These are phyloP conservation scores for Linum lewisii DNA, from an alignment of 345 rosid genomes.

Conservation along the genomic window DNA sequence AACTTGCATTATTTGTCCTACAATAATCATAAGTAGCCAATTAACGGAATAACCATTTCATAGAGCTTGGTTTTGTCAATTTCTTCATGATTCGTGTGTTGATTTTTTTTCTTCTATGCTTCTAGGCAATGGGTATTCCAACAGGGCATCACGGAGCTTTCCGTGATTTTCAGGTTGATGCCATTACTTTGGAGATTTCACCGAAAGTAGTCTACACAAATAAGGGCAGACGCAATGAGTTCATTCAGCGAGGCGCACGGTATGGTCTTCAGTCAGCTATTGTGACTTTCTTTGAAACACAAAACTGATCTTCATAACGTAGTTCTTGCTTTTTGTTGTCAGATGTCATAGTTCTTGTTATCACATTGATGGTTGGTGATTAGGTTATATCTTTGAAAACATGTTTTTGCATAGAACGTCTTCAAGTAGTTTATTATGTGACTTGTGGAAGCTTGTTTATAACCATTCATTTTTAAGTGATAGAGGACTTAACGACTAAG, in stretches of 20 bases:
- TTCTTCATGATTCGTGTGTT: constrained; percentile 4
- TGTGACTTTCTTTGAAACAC: neutral
- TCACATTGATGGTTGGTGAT: neutral
- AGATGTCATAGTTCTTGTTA: neutral
- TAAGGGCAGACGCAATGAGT: constrained; percentile 47
- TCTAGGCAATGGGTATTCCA: constrained; percentile 86
- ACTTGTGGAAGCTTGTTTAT: no score
- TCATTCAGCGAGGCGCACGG: constrained; percentile 70
- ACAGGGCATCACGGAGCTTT: constrained; percentile 96
- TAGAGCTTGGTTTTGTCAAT: neutral
- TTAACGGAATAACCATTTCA: no score
- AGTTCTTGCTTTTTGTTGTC: neutral
- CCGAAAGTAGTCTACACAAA: constrained; percentile 38
- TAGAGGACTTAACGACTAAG: no score
- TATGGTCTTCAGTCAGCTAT: constrained; percentile 21
- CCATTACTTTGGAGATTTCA: constrained; percentile 77
- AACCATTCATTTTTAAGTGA: no score
- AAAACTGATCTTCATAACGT: neutral
- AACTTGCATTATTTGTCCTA: no score
- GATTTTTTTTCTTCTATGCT: constrained; percentile 9
- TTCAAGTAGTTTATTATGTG: no score
- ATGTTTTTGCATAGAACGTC: neutral
- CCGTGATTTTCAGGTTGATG: constrained; percentile 92
- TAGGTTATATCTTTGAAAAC: neutral
- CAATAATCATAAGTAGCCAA: no score